Evolutionary conservation across 164 flowering plant species (phyloP), one percentile per base, ranked within the genome.

Genomic region (Cinnamomum chago): DNA sequence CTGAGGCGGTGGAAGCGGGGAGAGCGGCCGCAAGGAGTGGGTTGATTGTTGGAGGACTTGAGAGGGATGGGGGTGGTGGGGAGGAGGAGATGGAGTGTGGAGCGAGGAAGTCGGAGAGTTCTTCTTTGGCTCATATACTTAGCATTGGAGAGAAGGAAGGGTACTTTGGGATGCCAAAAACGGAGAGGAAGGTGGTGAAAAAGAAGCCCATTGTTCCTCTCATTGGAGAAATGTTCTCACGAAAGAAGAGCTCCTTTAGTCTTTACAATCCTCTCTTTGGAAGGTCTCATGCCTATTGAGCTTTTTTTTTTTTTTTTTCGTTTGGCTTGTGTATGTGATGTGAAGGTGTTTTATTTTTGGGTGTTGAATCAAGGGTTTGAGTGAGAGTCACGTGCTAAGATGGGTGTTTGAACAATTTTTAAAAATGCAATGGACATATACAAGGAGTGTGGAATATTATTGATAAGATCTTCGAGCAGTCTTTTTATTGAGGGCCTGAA

Each of bases 201-300:
- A 84, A 85, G 85, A 89, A 92, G 82, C 95, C 95, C 62, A 90
- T 94, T 5, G 73, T 90, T 80, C 95, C 95, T 70, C 88, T 89
- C 14, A 84, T 94, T 11, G 83, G 86, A 52, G 90, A 87, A 51
- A 73, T 86, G 60, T 83, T 91, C 47, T 78, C 83, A 30, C 82
- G 79, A 84, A 85, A 79, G 77, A 89, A 88, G 70, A 72, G 67
- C n/a, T 76, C 82, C 0, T 40, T 80, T 3, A 73, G 71, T 7
- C 72, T 73, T 35, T 74, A 77, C 50, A 84, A 72, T 50, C 70
- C 82, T 75, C 81, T 80, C 27, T 82, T 67, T 75, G 65, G 82
- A 0, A 55, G 82, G 67, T 64, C 81, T 23, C 55, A 75, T 0
- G 58, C 51, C 11, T 75, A 65, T 73, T 55, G 60, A 55, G 2